Conservation (phyloP, 768 basidiomycete species). For the Russula emetica region DNA sequence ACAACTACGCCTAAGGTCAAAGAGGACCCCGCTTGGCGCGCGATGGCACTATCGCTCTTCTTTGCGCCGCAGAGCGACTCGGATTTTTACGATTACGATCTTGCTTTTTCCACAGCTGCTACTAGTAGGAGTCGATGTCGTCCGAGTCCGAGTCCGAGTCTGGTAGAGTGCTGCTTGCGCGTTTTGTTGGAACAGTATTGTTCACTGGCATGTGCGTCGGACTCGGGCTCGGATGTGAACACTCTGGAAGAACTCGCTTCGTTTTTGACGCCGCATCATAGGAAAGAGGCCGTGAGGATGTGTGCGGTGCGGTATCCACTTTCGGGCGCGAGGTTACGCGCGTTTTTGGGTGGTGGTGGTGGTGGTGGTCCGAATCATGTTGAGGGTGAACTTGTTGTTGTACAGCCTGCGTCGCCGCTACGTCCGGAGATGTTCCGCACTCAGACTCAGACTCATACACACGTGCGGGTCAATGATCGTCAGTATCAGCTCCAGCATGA, state of each 20-base stretch:
- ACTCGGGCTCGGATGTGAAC: too few species aligned
- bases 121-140: too few species aligned
- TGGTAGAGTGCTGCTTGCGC: slow-evolving; percentile 56
- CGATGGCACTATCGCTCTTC: slow-evolving; percentile 51
- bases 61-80: slow-evolving; percentile 36
- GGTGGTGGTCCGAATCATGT: slow-evolving; percentile 36
- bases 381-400: slow-evolving; percentile 60
- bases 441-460: neutral
- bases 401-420: slow-evolving; percentile 50
- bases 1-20: slow-evolving; percentile 32
- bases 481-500: neutral
- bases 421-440: slow-evolving; percentile 42
- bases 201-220: too few species aligned
- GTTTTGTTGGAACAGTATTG: slow-evolving; percentile 45
- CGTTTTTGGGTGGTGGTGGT: slow-evolving; percentile 38
- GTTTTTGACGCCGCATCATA: slow-evolving; percentile 55
- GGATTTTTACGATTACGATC: neutral
- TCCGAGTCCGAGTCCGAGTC: slow-evolving; percentile 34
- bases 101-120: too few species aligned
- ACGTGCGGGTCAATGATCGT: neutral
- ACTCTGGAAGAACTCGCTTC: slow-evolving; percentile 47
- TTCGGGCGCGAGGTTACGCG: slow-evolving; percentile 44
- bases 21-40: slow-evolving; percentile 46
- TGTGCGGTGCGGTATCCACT: slow-evolving; percentile 57
- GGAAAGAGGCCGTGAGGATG: slow-evolving; percentile 54